Percentiles rank a stretch among this genome's conserved stretches.
Evolutionary conservation across 805 yeast species (phyloP).

Genomic region (Lipomyces mesembrius): DNA sequence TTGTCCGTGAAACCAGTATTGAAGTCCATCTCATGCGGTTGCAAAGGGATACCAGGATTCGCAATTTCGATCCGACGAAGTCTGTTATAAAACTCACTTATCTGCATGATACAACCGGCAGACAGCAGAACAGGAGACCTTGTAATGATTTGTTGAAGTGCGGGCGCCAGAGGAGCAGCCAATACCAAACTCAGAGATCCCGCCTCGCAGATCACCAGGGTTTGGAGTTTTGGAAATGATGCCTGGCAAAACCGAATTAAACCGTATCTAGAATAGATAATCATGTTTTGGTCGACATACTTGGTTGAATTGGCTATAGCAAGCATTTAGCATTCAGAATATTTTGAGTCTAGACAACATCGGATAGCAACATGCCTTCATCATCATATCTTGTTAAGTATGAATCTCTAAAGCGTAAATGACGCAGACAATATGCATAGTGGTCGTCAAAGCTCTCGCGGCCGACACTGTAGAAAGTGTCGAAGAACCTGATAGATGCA

Average conservation of each 20-base stretch:
- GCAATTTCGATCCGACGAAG: constrained; percentile 6
- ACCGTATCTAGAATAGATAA: background rate
- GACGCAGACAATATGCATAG: background rate
- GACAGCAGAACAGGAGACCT: constrained; percentile 3
- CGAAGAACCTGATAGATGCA: constrained; percentile 1
- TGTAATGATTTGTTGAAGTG: background rate
- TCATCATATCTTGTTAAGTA: background rate
- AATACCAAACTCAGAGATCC: background rate
- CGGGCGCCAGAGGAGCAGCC: background rate
- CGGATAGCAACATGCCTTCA: background rate
- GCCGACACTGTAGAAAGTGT: background rate
- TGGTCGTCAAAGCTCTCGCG: background rate
- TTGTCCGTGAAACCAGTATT: background rate
- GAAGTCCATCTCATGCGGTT: background rate
- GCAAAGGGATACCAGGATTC: constrained; percentile 7
- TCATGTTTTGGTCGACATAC: background rate
- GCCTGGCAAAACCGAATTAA: background rate
- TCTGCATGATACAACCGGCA: constrained; percentile 1
- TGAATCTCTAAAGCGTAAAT: constrained; percentile 1
- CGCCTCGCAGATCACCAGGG: constrained; percentile 1
- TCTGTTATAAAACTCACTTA: background rate
- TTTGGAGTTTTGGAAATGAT: background rate
- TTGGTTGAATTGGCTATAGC: background rate
- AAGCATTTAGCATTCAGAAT: background rate
- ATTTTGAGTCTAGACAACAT: background rate